Percentiles rank a stretch among this genome's conserved stretches.
Conservation (phyloP, 1,284 basidiomycete species). For the Dichomitus squalens region DNA sequence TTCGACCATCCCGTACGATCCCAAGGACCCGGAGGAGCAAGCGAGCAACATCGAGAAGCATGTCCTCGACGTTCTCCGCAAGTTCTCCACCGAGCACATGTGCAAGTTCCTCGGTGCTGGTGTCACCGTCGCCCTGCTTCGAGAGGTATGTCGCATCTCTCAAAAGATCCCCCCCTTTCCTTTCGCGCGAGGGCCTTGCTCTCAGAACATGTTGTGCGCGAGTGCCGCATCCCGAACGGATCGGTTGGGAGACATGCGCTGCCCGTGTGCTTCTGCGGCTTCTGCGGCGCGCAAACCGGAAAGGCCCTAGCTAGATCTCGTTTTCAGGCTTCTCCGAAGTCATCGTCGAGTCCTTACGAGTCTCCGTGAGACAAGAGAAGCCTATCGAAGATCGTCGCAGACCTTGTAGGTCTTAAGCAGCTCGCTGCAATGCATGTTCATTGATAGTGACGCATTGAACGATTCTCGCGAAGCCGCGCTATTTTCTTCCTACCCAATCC, state of each 20-base stretch:
- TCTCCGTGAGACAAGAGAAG: background rate
- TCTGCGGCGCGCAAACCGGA: slow-evolving; percentile 7
- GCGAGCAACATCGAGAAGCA: slow-evolving; percentile 61
- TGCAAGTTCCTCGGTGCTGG: slow-evolving; percentile 81
- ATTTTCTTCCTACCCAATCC: background rate
- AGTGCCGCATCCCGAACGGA: background rate
- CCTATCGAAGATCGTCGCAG: slow-evolving; percentile 1
- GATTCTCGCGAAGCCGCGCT: background rate
- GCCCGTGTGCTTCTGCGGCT: background rate
- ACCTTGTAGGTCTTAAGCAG: background rate
- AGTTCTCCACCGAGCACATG: slow-evolving; percentile 72
- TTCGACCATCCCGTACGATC: slow-evolving; percentile 48
- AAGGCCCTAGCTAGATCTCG: slow-evolving; percentile 6
- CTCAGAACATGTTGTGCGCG: background rate
- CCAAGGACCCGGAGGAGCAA: slow-evolving; percentile 52
- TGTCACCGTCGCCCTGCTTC: slow-evolving; percentile 50
- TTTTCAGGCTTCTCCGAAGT: background rate
- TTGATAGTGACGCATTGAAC: background rate
- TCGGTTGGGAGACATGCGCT: background rate
- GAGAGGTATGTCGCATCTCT: slow-evolving; percentile 38
- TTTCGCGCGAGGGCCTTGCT: background rate
- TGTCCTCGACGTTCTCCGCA: slow-evolving; percentile 60
- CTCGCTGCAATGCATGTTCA: background rate
- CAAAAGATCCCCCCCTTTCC: background rate
- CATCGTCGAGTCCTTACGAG: background rate